phyloP scores from a whole-genome alignment of 306 rosid species.

The Fragaria nilgerrensis region DNA sequence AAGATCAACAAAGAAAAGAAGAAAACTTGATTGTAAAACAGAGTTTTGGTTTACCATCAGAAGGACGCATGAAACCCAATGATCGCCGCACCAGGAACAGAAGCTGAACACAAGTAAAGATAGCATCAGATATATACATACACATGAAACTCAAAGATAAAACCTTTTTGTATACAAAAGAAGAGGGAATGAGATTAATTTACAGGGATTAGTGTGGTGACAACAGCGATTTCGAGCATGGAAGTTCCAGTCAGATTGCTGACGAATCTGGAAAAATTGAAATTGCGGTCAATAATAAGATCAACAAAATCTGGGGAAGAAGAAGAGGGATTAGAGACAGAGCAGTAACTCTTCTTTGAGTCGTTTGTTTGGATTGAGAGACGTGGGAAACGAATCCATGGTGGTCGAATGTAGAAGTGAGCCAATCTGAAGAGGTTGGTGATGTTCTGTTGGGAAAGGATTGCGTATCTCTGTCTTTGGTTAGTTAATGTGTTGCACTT shows the following conservation, averaged over 20 bases:
- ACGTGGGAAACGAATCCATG: conserved; percentile 54
- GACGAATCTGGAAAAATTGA: conserved; percentile 43
- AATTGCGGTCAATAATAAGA: not conserved
- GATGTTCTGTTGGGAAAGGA: not conserved
- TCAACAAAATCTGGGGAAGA: not conserved
- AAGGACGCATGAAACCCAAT: conserved; percentile 7
- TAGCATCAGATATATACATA: not conserved
- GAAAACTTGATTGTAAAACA: not conserved
- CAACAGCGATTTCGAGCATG: conserved; percentile 57
- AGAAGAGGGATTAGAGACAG: not conserved
- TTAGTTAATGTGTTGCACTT: too few relatives aligned
- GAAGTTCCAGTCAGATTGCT: conserved; percentile 62
- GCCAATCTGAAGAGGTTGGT: not conserved
- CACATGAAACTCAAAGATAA: not conserved
- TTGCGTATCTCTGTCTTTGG: too few relatives aligned
- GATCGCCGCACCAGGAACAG: conserved; percentile 47
- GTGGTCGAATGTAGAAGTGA: conserved; percentile 21
- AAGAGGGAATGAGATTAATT: not conserved
- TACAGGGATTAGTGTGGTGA: conserved; percentile 42
- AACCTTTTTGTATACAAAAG: not conserved
- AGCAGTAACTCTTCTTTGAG: conserved; percentile 75
- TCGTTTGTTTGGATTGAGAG: conserved; percentile 62
- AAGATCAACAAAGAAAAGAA: not conserved
- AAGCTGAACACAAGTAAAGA: conserved; percentile 24
- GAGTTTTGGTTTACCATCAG: conserved; percentile 24